phyloP scores from a whole-genome alignment of 2,329 filamentous ascomycete genomes.

The Drechslerella stenobrocha region DNA sequence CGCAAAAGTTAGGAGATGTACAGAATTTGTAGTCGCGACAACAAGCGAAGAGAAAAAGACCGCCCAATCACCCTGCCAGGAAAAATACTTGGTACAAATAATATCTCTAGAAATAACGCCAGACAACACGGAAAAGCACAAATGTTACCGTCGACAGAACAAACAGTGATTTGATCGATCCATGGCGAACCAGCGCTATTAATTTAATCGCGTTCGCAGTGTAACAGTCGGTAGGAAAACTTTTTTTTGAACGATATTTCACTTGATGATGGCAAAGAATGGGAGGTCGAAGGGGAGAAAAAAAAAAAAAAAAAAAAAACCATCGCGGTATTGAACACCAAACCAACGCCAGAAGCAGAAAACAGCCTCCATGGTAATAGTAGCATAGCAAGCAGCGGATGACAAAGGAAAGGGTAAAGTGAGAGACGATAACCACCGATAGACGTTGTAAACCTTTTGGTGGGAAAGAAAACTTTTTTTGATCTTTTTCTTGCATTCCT shows the following conservation, averaged over 20 bases:
- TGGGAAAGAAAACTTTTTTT: constrained; percentile 32
- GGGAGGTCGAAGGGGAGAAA: constrained; percentile 3
- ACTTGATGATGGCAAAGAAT: not conserved
- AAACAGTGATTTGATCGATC: constrained; percentile 48
- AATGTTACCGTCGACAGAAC: constrained; percentile 42
- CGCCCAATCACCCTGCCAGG: not conserved
- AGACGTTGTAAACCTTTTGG: constrained; percentile 12
- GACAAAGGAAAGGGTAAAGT: constrained; percentile 10
- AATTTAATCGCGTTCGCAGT: constrained; percentile 20
- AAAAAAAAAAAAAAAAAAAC: constrained; percentile 10
- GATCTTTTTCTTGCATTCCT: constrained; percentile 14
- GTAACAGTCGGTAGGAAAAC: constrained; percentile 19
- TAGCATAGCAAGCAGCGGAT: constrained; percentile 7
- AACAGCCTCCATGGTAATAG: not conserved
- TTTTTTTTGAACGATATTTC: constrained; percentile 38
- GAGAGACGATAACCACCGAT: too few relatives aligned
- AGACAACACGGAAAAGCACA: constrained; percentile 28
- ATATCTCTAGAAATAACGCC: constrained; percentile 45
- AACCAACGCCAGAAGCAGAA: constrained; percentile 29
- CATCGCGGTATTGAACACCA: constrained; percentile 23
- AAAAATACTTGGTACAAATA: constrained; percentile 19
- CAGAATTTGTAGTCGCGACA: too few relatives aligned
- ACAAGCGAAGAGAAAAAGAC: not conserved
- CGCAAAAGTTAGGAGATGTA: constrained; percentile 19
- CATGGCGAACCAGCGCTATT: constrained; percentile 48